Percentiles rank a stretch among this genome's conserved stretches.
Conservation (phyloP, 805 yeast genomes). For the Metschnikowia orientalis region DNA sequence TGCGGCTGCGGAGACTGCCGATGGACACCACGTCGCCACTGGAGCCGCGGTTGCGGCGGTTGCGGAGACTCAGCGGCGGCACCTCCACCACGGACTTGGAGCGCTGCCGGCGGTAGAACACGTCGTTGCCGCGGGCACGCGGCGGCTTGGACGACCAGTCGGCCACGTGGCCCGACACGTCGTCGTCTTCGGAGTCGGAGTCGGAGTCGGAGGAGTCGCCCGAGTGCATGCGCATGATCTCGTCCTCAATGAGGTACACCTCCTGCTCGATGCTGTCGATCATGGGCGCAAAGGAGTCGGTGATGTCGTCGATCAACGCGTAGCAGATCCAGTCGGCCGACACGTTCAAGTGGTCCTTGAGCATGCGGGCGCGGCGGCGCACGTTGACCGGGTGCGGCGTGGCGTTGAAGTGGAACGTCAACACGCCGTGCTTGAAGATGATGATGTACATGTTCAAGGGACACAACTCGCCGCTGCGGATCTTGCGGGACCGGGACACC, state of each 20-base stretch:
- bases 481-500: constrained; percentile 26
- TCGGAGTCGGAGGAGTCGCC: constrained; percentile 47
- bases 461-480: constrained; percentile 57
- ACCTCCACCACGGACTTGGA: constrained; percentile 37
- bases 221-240: constrained; percentile 82
- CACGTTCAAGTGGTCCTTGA: constrained; percentile 83
- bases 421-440: constrained; percentile 85
- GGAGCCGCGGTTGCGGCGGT: constrained; percentile 13
- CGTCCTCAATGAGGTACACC: constrained; percentile 91
- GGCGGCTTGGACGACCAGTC: constrained; percentile 18
- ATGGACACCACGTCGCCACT: constrained; percentile 12
- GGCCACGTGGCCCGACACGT: constrained; percentile 28
- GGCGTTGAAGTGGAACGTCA: constrained; percentile 90
- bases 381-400: constrained; percentile 97
- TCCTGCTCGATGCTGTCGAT: constrained; percentile 92
- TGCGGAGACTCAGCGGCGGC: constrained; percentile 8
- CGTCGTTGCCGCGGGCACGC: constrained; percentile 16
- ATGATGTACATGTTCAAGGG: constrained; percentile 91
- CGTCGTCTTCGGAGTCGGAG: constrained; percentile 33
- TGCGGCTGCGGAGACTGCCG: constrained; percentile 8
- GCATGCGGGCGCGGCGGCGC: constrained; percentile 82
- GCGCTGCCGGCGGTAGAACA: constrained; percentile 32
- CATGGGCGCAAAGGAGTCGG: constrained; percentile 97
- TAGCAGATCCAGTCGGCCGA: constrained; percentile 96
- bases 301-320: constrained; percentile 92